These are phyloP conservation scores for Xylariales sp. DNA, from an alignment of 2,329 filamentous ascomycete genomes.

Conservation along the genomic window DNA sequence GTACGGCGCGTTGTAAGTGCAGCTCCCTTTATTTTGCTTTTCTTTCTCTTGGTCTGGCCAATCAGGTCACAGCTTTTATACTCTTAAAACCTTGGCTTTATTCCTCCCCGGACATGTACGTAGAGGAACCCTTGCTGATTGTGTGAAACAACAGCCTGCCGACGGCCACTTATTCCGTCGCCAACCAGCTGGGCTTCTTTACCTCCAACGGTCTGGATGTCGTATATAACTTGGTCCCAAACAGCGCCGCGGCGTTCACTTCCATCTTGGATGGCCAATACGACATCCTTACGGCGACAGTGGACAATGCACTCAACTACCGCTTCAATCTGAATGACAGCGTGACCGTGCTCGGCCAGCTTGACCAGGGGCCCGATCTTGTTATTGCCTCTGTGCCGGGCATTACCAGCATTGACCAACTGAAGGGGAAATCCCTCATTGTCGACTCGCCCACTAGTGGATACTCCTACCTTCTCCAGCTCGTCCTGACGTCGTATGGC, in stretches of 20 bases:
- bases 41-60: background rate
- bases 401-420: constrained; percentile 19
- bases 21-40: too few relatives aligned
- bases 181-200: constrained; percentile 23
- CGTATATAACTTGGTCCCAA: constrained; percentile 21
- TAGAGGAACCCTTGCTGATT: too few relatives aligned
- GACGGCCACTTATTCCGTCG: constrained; percentile 24
- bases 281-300: constrained; percentile 22
- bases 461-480: constrained; percentile 19
- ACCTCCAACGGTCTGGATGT: constrained; percentile 20
- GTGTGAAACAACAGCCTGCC: constrained; percentile 7
- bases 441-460: constrained; percentile 23
- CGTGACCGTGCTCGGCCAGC: constrained; percentile 23
- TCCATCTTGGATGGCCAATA: constrained; percentile 18
- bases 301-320: constrained; percentile 24
- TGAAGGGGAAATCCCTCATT: constrained; percentile 21
- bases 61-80: background rate
- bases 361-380: constrained; percentile 25
- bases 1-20: constrained; percentile 14
- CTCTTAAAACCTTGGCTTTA: too few relatives aligned
- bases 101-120: too few relatives aligned
- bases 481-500: constrained; percentile 6
- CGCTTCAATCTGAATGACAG: constrained; percentile 20
- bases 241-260: constrained; percentile 19
- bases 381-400: constrained; percentile 19